Base-by-base conservation (phyloP, 2,329 filamentous ascomycete species). In the Thelonectria rubi region DNA sequence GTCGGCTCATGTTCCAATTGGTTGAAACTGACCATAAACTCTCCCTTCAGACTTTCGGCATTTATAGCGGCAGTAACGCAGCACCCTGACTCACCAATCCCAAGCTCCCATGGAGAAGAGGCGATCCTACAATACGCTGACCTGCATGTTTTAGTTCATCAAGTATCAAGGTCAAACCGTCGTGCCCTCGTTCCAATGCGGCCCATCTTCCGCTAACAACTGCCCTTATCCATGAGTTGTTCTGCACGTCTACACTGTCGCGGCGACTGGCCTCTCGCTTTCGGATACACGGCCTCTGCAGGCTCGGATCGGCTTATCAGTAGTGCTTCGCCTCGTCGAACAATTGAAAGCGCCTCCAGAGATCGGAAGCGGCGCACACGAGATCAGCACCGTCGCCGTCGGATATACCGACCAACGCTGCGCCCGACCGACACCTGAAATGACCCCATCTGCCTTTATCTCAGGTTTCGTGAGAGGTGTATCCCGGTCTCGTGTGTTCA, bases 291-390 rank as follows among this genome's bases (percentile, higher is more conserved):
- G 60, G 55, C 45, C 55, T 48, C 26, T 47, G 58, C 52, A 55
- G 55, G 62, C 59, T 62, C 62, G 62, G 56, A 56, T 61, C 59
- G 53, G 60, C 56, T 63, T 68, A 62, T 61, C 63, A 49, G 55
- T 62, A 42, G 47, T 52, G 50, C 49, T 42, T 39, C 24, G 26
- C 26, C 26, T 30, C 26, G 10, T 30, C 26, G 26, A 30, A 30
- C 5, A 30, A 8, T 30, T 30, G 26, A 30, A 30, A 30, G 26
- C 26, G 26, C 26, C 8, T 6, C 26, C 5, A 30, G 26, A 30
- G 26, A 30, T 30, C 10, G 26, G 5, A 30, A 30, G 26, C 26
- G 26, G 10, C 26, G 26, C 5, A 9, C 26, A 30, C 10, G 26
- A 30, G 26, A 30, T 30, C 26, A 30, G 8, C 26, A 30, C 26